Evolutionary conservation across 257 asterid species (phyloP), one percentile per base, ranked within the genome.

Genomic region (Plectranthus barbatus): DNA sequence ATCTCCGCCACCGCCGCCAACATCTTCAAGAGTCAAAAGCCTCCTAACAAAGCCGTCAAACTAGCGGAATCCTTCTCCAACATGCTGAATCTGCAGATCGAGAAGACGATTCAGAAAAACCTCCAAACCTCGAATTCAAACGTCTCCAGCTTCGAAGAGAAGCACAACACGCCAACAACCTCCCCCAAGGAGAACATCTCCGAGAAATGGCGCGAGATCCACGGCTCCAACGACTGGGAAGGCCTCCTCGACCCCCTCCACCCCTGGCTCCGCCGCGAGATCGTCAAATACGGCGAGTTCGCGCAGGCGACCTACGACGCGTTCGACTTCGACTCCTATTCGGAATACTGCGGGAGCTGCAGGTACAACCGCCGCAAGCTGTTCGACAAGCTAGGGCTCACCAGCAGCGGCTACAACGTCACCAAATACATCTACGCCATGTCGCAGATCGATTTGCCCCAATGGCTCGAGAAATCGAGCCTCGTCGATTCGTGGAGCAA

Each of bases 241-340:
- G 68, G 67, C 6, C 84, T 86, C 1, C 83, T 88, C 15, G 86
- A 88, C 29, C 96, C 95, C 3, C 78, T 86, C 5, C 86, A 84
- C 53, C 90, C 93, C 0, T 68, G 81, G 68, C 86, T 84, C 6
- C 61, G 90, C 2, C 53, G 84, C 19, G 96, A 88, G 70, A 84
- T 86, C 26, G 48, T 88, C 15, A 88, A 88, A 39, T 86, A 86
- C 71, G 93, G 96, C 4, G 96, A 88, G 37, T 80, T 88, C 68
- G 83, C 93, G 0, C 95, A 88, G 59, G 95, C 92, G 0, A 86
- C 88, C 0, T 88, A 88, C 53, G 95, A 88, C 73, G 88, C 96
- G 1, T 76, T 88, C 60, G 95, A 88, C 40, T 75, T 70, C 46
- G 92, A 86, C 17, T 34, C 80, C 0, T 80, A 56, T 60, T 88